These are phyloP conservation scores for Komagataella pseudopastoris DNA, from an alignment of 805 yeast genomes.

Conservation along the genomic window DNA sequence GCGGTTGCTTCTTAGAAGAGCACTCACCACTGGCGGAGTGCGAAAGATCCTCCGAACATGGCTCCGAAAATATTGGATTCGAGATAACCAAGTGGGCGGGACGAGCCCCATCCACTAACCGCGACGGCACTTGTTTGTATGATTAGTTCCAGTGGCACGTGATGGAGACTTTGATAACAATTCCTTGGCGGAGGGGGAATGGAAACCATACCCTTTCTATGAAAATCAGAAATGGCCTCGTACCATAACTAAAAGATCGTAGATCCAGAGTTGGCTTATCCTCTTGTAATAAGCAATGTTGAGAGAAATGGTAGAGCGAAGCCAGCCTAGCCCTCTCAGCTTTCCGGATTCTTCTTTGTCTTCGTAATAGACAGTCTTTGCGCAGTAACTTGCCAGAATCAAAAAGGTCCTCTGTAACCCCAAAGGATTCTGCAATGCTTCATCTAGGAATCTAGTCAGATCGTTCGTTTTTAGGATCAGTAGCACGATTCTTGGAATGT, in stretches of 20 bases:
- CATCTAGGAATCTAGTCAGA: slow-evolving; percentile 81
- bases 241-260: slow-evolving; percentile 15
- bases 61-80: background rate
- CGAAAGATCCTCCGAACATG: background rate
- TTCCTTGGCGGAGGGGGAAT: background rate
- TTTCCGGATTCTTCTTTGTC: slow-evolving; percentile 11
- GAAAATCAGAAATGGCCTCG: background rate
- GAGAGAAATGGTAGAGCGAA: slow-evolving; percentile 14
- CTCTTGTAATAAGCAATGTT: slow-evolving; percentile 20
- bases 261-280: slow-evolving; percentile 15
- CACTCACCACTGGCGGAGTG: background rate
- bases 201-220: background rate
- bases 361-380: slow-evolving; percentile 64
- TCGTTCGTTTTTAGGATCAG: slow-evolving; percentile 90
- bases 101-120: background rate
- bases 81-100: background rate
- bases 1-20: background rate
- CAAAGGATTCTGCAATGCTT: slow-evolving; percentile 62
- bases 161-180: background rate
- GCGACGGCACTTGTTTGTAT: background rate
- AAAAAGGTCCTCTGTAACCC: slow-evolving; percentile 83
- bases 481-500: slow-evolving; percentile 76
- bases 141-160: background rate
- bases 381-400: slow-evolving; percentile 85
- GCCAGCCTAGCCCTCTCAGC: slow-evolving; percentile 11